These are phyloP conservation scores for Cryphonectria naterciae DNA, from an alignment of 2,329 filamentous ascomycete genomes.

Conservation along the genomic window DNA sequence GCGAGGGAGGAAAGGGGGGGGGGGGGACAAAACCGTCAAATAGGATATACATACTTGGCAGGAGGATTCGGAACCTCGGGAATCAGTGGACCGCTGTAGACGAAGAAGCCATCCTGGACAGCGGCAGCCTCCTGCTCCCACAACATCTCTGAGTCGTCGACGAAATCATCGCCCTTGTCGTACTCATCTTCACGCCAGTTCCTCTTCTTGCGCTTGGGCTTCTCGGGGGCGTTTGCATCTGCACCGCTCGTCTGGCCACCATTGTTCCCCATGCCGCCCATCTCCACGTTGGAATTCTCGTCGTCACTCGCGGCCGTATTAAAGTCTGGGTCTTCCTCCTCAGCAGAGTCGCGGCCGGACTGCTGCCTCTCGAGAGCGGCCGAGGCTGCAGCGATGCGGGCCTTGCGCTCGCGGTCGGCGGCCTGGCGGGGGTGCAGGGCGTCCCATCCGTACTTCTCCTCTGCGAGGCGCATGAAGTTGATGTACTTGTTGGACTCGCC, in stretches of 20 bases:
- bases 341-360: slow-evolving; percentile 57
- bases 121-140: slow-evolving; percentile 97
- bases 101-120: slow-evolving; percentile 95
- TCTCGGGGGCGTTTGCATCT: slow-evolving; percentile 64
- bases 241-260: slow-evolving; percentile 58
- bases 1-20: slow-evolving; percentile 5
- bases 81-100: slow-evolving; percentile 90
- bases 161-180: slow-evolving; percentile 80
- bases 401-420: slow-evolving; percentile 83
- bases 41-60: slow-evolving; percentile 55
- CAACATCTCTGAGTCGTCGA: slow-evolving; percentile 90
- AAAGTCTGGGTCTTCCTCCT: slow-evolving; percentile 27
- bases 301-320: slow-evolving; percentile 69
- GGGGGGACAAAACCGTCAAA: too few species aligned
- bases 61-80: slow-evolving; percentile 80
- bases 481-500: slow-evolving; percentile 88
- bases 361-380: slow-evolving; percentile 80
- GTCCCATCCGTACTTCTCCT: slow-evolving; percentile 92
- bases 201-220: slow-evolving; percentile 75
- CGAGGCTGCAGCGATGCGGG: slow-evolving; percentile 86
- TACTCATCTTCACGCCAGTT: slow-evolving; percentile 83
- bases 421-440: slow-evolving; percentile 90
- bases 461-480: slow-evolving; percentile 92
- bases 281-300: slow-evolving; percentile 71
- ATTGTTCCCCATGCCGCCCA: slow-evolving; percentile 68